Conservation (phyloP, 2,329 filamentous ascomycete species). For the Diaporthe aspalathi region DNA sequence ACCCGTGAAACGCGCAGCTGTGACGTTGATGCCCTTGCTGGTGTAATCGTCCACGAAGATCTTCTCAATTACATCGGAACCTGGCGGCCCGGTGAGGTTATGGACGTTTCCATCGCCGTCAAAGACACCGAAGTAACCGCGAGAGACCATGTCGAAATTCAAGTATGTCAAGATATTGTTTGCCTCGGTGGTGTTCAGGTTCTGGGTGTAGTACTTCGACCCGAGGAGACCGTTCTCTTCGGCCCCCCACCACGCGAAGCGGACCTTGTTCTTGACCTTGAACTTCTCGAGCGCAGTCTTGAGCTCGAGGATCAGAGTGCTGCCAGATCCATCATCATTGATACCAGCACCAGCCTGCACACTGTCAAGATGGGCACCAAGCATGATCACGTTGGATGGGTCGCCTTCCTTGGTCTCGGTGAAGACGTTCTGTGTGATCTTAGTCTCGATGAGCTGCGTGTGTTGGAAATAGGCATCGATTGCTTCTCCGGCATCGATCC, state of each 20-base stretch:
- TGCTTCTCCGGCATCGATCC: background rate
- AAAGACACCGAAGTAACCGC: constrained; percentile 48
- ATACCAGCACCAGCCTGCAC: constrained; percentile 58
- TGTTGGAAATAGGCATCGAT: constrained; percentile 8
- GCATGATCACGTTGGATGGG: constrained; percentile 54
- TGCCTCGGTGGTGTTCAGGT: constrained; percentile 47
- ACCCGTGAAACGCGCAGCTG: constrained; percentile 47
- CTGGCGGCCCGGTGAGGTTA: constrained; percentile 34
- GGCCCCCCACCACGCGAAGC: constrained; percentile 59
- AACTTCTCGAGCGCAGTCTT: constrained; percentile 44
- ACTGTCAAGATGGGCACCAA: constrained; percentile 58
- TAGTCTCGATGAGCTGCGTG: constrained; percentile 45
- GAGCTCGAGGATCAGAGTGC: constrained; percentile 53
- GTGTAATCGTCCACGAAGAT: constrained; percentile 48
- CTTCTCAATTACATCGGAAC: constrained; percentile 49
- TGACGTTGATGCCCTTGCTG: constrained; percentile 44
- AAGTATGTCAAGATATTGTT: constrained; percentile 52
- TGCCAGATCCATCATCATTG: constrained; percentile 59
- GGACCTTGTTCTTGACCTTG: constrained; percentile 53
- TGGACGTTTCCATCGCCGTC: constrained; percentile 40
- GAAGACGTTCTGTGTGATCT: constrained; percentile 57
- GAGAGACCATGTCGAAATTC: constrained; percentile 58
- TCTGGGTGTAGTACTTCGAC: constrained; percentile 52
- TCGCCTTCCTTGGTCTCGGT: constrained; percentile 58
- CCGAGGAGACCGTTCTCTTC: constrained; percentile 56